Percentiles rank a stretch among this genome's conserved stretches.
Conservation (phyloP, 2,329 filamentous ascomycete species). For the Arthroderma uncinatum region DNA sequence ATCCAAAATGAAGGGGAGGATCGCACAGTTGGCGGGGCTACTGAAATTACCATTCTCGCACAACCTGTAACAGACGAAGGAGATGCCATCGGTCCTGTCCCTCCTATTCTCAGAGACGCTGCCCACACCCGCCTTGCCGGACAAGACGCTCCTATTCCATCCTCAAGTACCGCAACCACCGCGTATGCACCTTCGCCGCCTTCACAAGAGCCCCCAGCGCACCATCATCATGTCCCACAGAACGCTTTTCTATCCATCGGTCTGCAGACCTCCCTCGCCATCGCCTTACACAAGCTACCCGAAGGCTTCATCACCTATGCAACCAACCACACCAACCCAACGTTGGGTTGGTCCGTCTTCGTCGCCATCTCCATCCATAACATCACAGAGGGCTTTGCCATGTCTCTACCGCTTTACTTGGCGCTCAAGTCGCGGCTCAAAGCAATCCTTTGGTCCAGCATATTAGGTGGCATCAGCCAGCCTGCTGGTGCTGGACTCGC, state of each 20-base stretch:
- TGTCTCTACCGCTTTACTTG: slow-evolving; percentile 86
- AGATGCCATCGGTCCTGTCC: neutral
- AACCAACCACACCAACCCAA: slow-evolving; percentile 89
- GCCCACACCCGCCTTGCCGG: neutral
- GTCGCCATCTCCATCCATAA: slow-evolving; percentile 96
- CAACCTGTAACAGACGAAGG: neutral
- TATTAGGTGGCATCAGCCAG: slow-evolving; percentile 78
- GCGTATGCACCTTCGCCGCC: slow-evolving; percentile 3
- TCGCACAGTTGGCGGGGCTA: neutral
- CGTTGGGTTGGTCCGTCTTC: slow-evolving; percentile 82
- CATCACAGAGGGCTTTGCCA: slow-evolving; percentile 90
- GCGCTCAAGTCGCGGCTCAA: slow-evolving; percentile 68
- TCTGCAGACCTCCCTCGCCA: slow-evolving; percentile 90
- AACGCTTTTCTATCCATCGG: slow-evolving; percentile 91
- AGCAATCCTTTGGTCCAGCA: slow-evolving; percentile 72
- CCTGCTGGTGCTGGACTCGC: slow-evolving; percentile 76
- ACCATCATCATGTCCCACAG: slow-evolving; percentile 90
- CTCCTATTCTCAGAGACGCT: neutral
- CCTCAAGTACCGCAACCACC: neutral
- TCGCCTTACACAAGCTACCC: slow-evolving; percentile 90
- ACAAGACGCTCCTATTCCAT: neutral
- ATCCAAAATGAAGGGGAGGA: slow-evolving; percentile 15
- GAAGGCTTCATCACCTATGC: slow-evolving; percentile 84
- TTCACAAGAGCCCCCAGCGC: slow-evolving; percentile 35
- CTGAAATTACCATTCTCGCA: neutral